Conservation (phyloP, 225 moss, liverwort and hornwort species). For the Sphagnum tenellum region DNA sequence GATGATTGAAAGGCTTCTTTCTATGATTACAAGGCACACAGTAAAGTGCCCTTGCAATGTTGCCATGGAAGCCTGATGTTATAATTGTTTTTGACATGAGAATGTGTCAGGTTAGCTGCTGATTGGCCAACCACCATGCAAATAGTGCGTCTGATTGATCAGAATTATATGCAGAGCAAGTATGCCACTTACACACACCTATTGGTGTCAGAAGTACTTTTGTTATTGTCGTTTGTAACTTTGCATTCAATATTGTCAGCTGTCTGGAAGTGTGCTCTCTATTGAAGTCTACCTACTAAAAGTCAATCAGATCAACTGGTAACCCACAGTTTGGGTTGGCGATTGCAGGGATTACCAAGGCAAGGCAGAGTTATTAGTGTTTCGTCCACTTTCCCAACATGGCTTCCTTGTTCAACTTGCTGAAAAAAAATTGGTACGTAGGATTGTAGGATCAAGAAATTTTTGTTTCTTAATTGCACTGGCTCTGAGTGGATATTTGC, state of each 20-base stretch:
- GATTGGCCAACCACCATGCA: conserved; percentile 98
- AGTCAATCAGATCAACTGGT: no score
- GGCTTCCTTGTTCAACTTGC: conserved; percentile 91
- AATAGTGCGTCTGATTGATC: conserved; percentile 95
- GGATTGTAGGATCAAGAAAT: neutral
- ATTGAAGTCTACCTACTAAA: no score
- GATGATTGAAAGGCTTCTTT: no score
- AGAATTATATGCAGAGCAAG: conserved; percentile 97
- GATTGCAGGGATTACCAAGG: conserved; percentile 75
- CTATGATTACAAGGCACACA: no score
- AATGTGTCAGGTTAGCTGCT: conserved; percentile 66
- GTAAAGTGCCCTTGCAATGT: no score
- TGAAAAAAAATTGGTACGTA: conserved; percentile 78
- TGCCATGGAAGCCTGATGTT: neutral
- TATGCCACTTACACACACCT: conserved; percentile 10
- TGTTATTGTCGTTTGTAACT: no score
- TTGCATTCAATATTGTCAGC: no score
- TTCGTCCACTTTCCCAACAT: conserved; percentile 74
- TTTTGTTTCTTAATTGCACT: no score
- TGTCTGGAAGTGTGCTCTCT: no score
- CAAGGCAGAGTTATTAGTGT: conserved; percentile 86
- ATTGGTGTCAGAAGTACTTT: no score
- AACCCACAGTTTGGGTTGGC: no score
- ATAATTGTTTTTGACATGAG: conserved; percentile 2
- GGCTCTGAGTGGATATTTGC: neutral